Evolutionary conservation across 208 protist species (phyloP), one percentile per base, ranked within the genome.

Genomic region (Blastocrithidia nonstop): DNA sequence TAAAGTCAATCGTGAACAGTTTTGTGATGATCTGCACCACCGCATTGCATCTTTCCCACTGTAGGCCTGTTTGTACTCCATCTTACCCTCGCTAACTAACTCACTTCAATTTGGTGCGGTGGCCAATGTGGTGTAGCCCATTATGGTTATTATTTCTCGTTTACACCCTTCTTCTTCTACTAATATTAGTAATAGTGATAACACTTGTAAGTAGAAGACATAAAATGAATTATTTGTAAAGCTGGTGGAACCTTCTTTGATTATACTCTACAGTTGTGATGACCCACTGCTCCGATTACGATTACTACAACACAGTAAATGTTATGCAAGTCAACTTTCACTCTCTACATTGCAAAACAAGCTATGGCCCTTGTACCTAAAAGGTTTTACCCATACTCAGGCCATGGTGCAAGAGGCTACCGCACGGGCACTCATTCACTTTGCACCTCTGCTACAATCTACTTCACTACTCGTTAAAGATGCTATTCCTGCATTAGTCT

Each of bases 381-480:
- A 60, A 24, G 79, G 83, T 16, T 91, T 94, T 50, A 54, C 45
- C 19, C 68, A 61, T 52, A 29, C 69, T 0, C 42, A 54, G 5
- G 45, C 80, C 23, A 66, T 52, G 16, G 71, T 94, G 43, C 71
- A 80, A 11, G 82, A 91, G 56, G 60, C 71, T 54, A 82, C 61
- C 21, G 78, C 65, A 3, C 71, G 80, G 1, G 72, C 71, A 13
- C 52, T 89, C 11, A 78, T 93, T 13, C 59, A 73, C 21, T 48
- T 94, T 35, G 70, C 77, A 6, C 61, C 58, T 16, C 50, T 50
- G n/a, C 35, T 94, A 23, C n/a, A n/a, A n/a, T 61, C 43, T 16
- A 56, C 60, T 25, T 44, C 47, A 9, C 59, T 67, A n/a, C 31
- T 94, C 3, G 29, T 27, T 8, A 50, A 66, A 6, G 77, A 89